Conservation (phyloP, 495 filamentous ascomycete genomes). For the Aspergillus heteromorphus region DNA sequence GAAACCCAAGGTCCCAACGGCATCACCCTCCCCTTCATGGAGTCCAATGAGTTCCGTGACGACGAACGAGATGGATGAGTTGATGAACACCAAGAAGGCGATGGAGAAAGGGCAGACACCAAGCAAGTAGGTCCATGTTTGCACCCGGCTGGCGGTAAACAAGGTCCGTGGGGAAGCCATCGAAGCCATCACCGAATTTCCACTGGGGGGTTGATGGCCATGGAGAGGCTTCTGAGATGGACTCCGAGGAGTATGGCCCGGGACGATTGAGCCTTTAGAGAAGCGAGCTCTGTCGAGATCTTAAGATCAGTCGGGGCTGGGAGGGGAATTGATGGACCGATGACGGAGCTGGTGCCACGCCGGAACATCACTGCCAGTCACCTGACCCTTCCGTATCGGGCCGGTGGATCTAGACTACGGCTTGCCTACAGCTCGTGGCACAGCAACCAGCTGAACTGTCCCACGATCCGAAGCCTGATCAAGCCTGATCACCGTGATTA, state of each 20-base stretch:
- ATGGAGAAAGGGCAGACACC: slow-evolving; percentile 93
- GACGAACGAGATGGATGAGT: slow-evolving; percentile 88
- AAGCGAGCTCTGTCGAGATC: no score
- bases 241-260: no score
- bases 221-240: no score
- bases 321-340: neutral
- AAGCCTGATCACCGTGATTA: no score
- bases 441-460: no score
- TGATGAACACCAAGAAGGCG: slow-evolving; percentile 95
- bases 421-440: no score
- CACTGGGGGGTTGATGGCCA: no score
- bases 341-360: neutral
- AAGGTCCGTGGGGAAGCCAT: slow-evolving; percentile 34
- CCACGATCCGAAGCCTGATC: no score
- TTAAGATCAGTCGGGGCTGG: no score
- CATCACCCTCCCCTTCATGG: slow-evolving; percentile 71
- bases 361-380: neutral
- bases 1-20: slow-evolving; percentile 91
- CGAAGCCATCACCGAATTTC: neutral
- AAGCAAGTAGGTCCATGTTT: slow-evolving; percentile 79
- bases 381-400: slow-evolving; percentile 1
- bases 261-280: no score
- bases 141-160: slow-evolving; percentile 62
- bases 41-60: slow-evolving; percentile 85
- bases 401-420: no score